A percentile compares a stretch with the other conserved stretches of the same genome.
phyloP scores from a whole-genome alignment of 2,329 filamentous ascomycete genomes.

The Epichloe festucae region DNA sequence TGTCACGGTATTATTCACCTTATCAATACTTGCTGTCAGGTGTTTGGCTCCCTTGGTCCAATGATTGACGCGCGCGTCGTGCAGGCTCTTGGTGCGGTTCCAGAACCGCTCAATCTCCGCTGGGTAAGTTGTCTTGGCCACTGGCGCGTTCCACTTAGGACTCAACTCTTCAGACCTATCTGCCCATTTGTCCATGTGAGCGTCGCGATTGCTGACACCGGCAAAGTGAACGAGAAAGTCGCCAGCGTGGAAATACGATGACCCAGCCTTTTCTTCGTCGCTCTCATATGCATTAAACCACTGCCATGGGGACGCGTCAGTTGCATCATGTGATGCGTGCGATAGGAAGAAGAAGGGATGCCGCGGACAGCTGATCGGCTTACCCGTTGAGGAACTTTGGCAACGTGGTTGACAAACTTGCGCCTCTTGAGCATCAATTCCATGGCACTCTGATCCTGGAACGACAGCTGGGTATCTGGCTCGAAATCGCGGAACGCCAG shows the following conservation, averaged over 20 bases:
- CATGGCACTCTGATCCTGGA: conserved; percentile 12
- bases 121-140: neutral
- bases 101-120: conserved; percentile 1
- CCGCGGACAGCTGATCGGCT: neutral
- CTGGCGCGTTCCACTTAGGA: conserved; percentile 2
- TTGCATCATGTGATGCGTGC: too few relatives aligned
- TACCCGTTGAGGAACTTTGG: conserved; percentile 8
- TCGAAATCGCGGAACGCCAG: conserved; percentile 8
- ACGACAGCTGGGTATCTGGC: conserved; percentile 6
- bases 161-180: neutral
- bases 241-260: conserved; percentile 3
- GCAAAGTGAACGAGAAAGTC: conserved; percentile 12
- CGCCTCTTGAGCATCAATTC: conserved; percentile 6
- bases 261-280: neutral
- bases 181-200: conserved; percentile 1
- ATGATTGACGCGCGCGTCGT: neutral
- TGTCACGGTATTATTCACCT: neutral
- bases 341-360: neutral
- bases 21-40: neutral
- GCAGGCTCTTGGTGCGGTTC: neutral
- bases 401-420: conserved; percentile 5
- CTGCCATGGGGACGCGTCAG: neutral
- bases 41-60: conserved; percentile 1
- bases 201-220: conserved; percentile 1
- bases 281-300: conserved; percentile 12